Base-by-base conservation (phyloP, 108 stramenopile species). In the Cyclotella atomus region DNA sequence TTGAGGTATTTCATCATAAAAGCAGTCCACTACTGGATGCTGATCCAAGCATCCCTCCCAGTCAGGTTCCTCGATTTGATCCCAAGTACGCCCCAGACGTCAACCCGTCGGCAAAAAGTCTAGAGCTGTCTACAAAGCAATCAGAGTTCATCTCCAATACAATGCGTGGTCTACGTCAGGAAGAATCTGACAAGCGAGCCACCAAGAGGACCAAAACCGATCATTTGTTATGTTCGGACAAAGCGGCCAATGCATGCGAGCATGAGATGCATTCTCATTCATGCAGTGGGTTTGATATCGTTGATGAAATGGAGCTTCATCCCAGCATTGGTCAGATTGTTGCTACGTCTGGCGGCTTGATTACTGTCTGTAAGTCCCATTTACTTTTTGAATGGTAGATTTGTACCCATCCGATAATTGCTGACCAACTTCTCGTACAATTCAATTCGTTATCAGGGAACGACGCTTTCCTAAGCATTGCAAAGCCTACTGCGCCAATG, bases 251-350 rank as follows among this genome's bases (percentile, higher is more conserved):
- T 35, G 2, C 5, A 19, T 14, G 15, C 7, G 53, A 57, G 32
- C 54, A 52, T 19, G 23, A 23, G 52, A 9, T 23, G 24, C 21
- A 52, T 23, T 28, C 29, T 4, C 2, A 15, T 27, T 25, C 34
- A 29, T 50, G 1, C n/a, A 35, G 9, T 4, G 30, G 46, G 15
- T 21, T 68, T 33, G 65, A 67, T n/a, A 67, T 77, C 29, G n/a
- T 70, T 28, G 77, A 77, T 27, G 64, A 77, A 52, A 43, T 77
- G 46, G 60, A 77, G n/a, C 61, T 61, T 19, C 64, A 65, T 70
- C 64, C 77, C 17, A 24, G 49, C 45, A 60, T 64, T 29, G 63
- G 55, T 19, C 77, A 77, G 62, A 59, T 77, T 56, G 64, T 77
- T 2, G 77, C 77, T 1, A 50, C 69, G 14, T 35, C 77, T 32